Percentiles rank a stretch among this genome's conserved stretches.
These are phyloP conservation scores for Rosa chinensis DNA, from an alignment of 306 rosid species.

Conservation along the genomic window DNA sequence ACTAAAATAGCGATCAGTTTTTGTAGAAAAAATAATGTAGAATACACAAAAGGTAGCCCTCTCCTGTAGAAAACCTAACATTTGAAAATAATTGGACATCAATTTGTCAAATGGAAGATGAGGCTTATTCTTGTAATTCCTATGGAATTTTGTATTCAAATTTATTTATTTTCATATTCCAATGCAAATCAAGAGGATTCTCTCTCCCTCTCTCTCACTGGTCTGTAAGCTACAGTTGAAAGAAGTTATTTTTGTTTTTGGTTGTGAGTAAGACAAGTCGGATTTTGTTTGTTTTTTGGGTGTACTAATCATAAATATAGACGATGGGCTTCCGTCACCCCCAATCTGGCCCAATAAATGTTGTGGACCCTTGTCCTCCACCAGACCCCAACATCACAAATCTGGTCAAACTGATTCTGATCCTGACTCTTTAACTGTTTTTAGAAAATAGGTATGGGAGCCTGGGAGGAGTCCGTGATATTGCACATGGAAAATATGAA, in stretches of 20 bases:
- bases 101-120: slow-evolving; percentile 60
- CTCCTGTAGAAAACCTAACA: slow-evolving; percentile 36
- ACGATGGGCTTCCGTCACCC: slow-evolving; percentile 36
- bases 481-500: slow-evolving; percentile 48
- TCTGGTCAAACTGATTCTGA: slow-evolving; percentile 16
- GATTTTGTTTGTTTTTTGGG: background rate
- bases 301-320: slow-evolving; percentile 12
- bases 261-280: background rate
- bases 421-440: background rate
- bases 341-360: slow-evolving; percentile 30
- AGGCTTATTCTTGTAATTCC: slow-evolving; percentile 42
- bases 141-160: slow-evolving; percentile 34
- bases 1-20: slow-evolving; percentile 21
- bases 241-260: too few relatives aligned
- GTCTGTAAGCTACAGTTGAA: background rate
- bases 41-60: slow-evolving; percentile 47
- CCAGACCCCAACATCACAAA: slow-evolving; percentile 28
- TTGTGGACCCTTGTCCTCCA: slow-evolving; percentile 40
- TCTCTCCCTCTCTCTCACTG: slow-evolving; percentile 13
- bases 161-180: slow-evolving; percentile 5
- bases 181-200: slow-evolving; percentile 14
- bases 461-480: slow-evolving; percentile 27
- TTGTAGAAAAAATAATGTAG: slow-evolving; percentile 28
- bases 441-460: background rate
- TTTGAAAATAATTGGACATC: slow-evolving; percentile 28